Evolutionary conservation across 2,329 filamentous ascomycete species (phyloP).

Genomic region (Beauveria australis): DNA sequence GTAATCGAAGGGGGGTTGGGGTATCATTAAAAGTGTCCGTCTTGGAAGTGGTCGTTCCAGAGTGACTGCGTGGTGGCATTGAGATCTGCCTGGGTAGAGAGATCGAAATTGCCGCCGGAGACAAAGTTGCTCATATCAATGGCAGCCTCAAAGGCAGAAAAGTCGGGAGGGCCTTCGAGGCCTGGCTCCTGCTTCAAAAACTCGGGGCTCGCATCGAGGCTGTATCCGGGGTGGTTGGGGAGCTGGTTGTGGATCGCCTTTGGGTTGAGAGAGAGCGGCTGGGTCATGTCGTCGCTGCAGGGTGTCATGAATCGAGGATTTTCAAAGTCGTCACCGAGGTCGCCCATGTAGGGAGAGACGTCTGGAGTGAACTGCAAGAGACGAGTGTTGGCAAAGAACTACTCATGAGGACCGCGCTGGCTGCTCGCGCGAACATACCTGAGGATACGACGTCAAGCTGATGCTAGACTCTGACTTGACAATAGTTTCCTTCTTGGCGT

Average conservation of each 20-base stretch:
- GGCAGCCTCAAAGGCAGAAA: constrained; percentile 32
- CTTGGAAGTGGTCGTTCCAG: constrained; percentile 25
- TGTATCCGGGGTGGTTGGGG: constrained; percentile 13
- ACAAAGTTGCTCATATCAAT: constrained; percentile 32
- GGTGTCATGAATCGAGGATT: constrained; percentile 41
- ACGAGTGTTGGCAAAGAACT: constrained; percentile 19
- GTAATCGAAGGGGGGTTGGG: constrained; percentile 7
- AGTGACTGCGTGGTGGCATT: constrained; percentile 19
- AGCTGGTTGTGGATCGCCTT: constrained; percentile 8
- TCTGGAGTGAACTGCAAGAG: constrained; percentile 29
- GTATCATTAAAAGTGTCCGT: constrained; percentile 25
- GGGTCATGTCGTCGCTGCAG: constrained; percentile 41
- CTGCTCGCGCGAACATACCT: constrained; percentile 18
- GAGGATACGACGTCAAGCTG: constrained; percentile 21
- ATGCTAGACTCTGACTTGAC: constrained; percentile 33
- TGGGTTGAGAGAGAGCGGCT: constrained; percentile 20
- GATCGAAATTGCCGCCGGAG: constrained; percentile 21
- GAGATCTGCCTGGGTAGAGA: constrained; percentile 21
- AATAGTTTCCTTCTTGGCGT: constrained; percentile 25
- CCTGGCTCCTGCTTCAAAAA: constrained; percentile 20
- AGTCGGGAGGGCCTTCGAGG: constrained; percentile 27
- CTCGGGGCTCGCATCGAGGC: constrained; percentile 15
- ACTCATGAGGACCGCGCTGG: constrained; percentile 30
- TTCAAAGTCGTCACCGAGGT: constrained; percentile 27
- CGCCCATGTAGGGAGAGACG: constrained; percentile 28